Conservation (phyloP, 805 yeast genomes). For the Schwanniomyces polymorphus region DNA sequence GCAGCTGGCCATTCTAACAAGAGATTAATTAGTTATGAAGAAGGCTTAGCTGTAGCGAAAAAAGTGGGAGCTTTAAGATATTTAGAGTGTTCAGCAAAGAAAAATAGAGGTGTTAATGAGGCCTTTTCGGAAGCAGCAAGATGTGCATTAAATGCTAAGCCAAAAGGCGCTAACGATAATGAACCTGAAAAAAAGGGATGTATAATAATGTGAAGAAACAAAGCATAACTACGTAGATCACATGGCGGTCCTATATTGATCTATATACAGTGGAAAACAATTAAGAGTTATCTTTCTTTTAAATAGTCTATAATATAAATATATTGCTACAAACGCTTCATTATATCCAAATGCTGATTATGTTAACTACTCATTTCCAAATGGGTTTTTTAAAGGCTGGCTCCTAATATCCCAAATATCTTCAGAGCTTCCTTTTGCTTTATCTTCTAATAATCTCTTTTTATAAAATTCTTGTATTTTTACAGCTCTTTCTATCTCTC, state of each 20-base stretch:
- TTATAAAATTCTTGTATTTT: slow-evolving; percentile 71
- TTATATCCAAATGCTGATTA: neutral
- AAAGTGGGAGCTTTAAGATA: slow-evolving; percentile 92
- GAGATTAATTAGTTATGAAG: slow-evolving; percentile 80
- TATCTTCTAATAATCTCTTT: slow-evolving; percentile 57
- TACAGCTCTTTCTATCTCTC: slow-evolving; percentile 50
- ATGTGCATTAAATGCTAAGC: slow-evolving; percentile 87
- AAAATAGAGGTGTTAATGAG: slow-evolving; percentile 97
- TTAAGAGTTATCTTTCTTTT: neutral
- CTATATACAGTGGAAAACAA: neutral
- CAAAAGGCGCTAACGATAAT: slow-evolving; percentile 66
- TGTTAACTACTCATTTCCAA: slow-evolving; percentile 15
- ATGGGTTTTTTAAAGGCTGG: slow-evolving; percentile 36
- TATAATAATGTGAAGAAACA: slow-evolving; percentile 30
- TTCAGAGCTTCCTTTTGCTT: slow-evolving; percentile 73
- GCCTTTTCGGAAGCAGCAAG: slow-evolving; percentile 99
- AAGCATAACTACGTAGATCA: neutral
- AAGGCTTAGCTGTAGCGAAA: slow-evolving; percentile 91
- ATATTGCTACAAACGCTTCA: neutral
- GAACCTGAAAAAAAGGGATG: slow-evolving; percentile 42
- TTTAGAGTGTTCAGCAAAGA: slow-evolving; percentile 94
- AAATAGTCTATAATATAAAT: neutral
- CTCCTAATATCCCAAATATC: slow-evolving; percentile 72
- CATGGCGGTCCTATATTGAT: neutral
- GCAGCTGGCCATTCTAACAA: slow-evolving; percentile 35